Percentiles rank a stretch among this genome's conserved stretches.
Evolutionary conservation across 306 rosid genomes (phyloP).

Genomic region (Vigna radiata): DNA sequence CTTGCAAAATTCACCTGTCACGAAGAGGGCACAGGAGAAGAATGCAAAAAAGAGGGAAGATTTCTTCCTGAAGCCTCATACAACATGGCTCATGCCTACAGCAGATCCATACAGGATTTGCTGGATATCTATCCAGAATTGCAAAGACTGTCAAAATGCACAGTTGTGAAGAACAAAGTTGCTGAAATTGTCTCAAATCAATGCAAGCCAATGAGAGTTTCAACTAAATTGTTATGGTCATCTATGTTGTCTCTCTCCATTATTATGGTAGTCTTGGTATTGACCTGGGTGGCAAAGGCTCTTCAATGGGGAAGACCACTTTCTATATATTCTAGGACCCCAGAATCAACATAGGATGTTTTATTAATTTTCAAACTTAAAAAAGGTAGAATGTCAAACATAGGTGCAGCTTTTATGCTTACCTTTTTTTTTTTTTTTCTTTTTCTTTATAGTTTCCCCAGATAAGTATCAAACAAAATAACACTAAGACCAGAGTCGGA

Average conservation of each 20-base stretch:
- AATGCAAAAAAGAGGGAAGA: slow-evolving; percentile 57
- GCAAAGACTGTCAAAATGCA: slow-evolving; percentile 62
- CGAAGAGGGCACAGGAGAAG: slow-evolving; percentile 23
- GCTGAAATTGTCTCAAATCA: slow-evolving; percentile 64
- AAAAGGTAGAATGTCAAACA: slow-evolving; percentile 6
- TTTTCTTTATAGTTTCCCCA: not conserved
- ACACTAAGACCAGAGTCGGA: slow-evolving; percentile 53
- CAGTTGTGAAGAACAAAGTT: slow-evolving; percentile 54
- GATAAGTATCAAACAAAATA: slow-evolving; percentile 9
- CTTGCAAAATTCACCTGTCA: slow-evolving; percentile 60
- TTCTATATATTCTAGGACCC: slow-evolving; percentile 42
- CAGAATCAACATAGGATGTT: slow-evolving; percentile 25
- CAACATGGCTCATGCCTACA: slow-evolving; percentile 69
- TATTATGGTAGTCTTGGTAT: slow-evolving; percentile 60
- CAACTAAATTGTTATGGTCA: slow-evolving; percentile 57
- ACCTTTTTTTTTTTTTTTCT: not conserved
- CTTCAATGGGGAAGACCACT: slow-evolving; percentile 50
- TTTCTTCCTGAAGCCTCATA: slow-evolving; percentile 53
- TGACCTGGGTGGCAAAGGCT: slow-evolving; percentile 52
- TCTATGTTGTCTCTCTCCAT: slow-evolving; percentile 64
- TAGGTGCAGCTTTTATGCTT: not conserved
- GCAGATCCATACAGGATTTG: slow-evolving; percentile 63
- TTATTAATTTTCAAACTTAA: slow-evolving; percentile 17
- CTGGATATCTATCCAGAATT: slow-evolving; percentile 68
- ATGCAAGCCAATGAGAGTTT: slow-evolving; percentile 59